A percentile compares a stretch with the other conserved stretches of the same genome.
phyloP scores from a whole-genome alignment of 2,329 filamentous ascomycete species.

The Simplicillium sp. region DNA sequence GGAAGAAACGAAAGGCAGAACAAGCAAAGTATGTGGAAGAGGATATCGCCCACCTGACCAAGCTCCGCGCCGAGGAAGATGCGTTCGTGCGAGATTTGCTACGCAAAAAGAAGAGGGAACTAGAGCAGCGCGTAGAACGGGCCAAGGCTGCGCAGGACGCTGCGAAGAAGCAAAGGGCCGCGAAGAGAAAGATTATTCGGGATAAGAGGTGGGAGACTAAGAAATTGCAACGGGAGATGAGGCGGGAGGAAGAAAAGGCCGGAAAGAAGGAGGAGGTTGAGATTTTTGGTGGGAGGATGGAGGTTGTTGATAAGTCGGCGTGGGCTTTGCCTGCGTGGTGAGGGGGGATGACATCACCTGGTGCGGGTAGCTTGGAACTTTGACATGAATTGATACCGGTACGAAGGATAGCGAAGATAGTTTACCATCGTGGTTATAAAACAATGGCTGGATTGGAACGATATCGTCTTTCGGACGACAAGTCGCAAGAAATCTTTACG shows the following conservation, averaged over 20 bases:
- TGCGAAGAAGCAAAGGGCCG: too few relatives aligned
- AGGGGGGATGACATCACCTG: neutral
- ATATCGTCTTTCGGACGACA: constrained; percentile 19
- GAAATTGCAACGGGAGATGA: neutral
- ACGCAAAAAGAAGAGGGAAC: too few relatives aligned
- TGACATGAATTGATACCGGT: too few relatives aligned
- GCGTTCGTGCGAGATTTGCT: too few relatives aligned
- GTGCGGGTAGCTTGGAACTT: too few relatives aligned
- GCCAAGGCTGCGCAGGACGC: too few relatives aligned
- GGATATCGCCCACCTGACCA: too few relatives aligned
- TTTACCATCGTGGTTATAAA: too few relatives aligned
- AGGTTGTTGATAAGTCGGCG: neutral
- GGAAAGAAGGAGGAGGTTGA: neutral
- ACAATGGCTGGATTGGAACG: neutral
- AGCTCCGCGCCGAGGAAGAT: too few relatives aligned
- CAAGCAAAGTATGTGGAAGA: too few relatives aligned
- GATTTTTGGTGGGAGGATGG: constrained; percentile 1
- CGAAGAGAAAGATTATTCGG: neutral
- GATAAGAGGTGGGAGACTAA: neutral
- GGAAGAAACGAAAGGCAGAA: too few relatives aligned
- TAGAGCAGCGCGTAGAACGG: too few relatives aligned
- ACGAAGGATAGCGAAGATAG: neutral
- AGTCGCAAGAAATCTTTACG: constrained; percentile 20
- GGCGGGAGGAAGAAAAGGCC: neutral
- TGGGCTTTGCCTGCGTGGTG: constrained; percentile 1